phyloP scores from a whole-genome alignment of 257 asterid genomes.

The Ballota nigra region DNA sequence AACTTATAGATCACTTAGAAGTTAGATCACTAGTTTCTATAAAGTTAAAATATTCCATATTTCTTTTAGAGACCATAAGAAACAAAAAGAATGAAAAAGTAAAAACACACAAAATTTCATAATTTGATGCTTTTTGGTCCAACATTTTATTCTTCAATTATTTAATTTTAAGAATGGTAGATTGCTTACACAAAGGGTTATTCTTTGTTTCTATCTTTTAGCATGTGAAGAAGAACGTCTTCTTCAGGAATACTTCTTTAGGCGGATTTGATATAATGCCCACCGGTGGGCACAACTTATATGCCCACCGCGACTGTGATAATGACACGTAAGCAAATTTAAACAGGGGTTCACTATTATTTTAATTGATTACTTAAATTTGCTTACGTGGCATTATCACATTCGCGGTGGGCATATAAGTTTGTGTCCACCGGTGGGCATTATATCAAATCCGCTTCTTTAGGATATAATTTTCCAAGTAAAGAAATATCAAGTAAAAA shows the following conservation, averaged over 20 bases:
- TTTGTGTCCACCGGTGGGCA: no score
- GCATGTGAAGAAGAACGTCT: not conserved
- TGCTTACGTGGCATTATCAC: no score
- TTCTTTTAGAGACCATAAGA: constrained; percentile 17
- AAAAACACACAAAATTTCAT: not conserved
- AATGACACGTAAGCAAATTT: no score
- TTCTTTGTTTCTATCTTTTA: constrained; percentile 14
- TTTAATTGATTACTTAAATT: no score
- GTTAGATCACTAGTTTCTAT: not conserved
- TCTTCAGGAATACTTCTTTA: not conserved
- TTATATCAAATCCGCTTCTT: no score
- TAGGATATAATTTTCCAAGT: not conserved
- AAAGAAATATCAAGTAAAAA: not conserved
- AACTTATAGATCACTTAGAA: not conserved
- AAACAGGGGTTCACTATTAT: no score
- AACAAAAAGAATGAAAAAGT: constrained; percentile 24
- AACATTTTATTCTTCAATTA: constrained; percentile 19
- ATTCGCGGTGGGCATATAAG: no score
- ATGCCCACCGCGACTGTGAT: no score
- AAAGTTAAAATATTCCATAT: constrained; percentile 11
- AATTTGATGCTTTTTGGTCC: constrained; percentile 19
- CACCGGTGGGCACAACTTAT: no score
- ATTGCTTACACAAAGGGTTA: constrained; percentile 39
- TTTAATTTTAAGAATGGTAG: constrained; percentile 4
- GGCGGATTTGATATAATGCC: no score